Conservation (phyloP, 495 filamentous ascomycete genomes). For the Daldinia decipiens region DNA sequence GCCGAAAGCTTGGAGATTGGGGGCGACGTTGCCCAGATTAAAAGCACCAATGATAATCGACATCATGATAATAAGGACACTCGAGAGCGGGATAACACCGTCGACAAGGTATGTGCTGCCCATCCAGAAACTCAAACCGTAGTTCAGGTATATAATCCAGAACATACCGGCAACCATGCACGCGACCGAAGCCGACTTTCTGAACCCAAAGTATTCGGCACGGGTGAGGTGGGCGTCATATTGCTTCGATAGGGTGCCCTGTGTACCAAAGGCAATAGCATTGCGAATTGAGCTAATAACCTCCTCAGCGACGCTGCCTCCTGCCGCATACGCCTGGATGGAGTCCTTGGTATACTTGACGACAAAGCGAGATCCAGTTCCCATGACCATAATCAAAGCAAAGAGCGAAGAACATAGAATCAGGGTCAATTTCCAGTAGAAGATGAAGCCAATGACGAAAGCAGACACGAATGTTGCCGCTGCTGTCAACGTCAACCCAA, state of each 20-base stretch:
- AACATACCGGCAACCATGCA: conserved; percentile 87
- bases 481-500: conserved; percentile 78
- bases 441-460: conserved; percentile 89
- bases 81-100: conserved; percentile 65
- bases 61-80: conserved; percentile 83
- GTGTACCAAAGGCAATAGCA: conserved; percentile 91
- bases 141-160: conserved; percentile 84
- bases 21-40: conserved; percentile 86
- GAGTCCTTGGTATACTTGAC: conserved; percentile 81
- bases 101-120: conserved; percentile 81
- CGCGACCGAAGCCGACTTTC: conserved; percentile 73
- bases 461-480: conserved; percentile 83
- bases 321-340: conserved; percentile 79
- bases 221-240: conserved; percentile 78
- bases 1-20: conserved; percentile 85
- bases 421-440: conserved; percentile 84
- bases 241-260: conserved; percentile 84
- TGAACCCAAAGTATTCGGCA: conserved; percentile 82
- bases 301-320: conserved; percentile 92
- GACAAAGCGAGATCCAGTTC: conserved; percentile 74
- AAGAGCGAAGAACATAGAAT: conserved; percentile 83
- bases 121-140: conserved; percentile 95
- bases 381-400: conserved; percentile 79
- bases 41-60: conserved; percentile 92
- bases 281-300: conserved; percentile 94